A percentile compares a stretch with the other conserved stretches of the same genome.
phyloP scores from a whole-genome alignment of 2,329 filamentous ascomycete species.

The Penicillium sp. region DNA sequence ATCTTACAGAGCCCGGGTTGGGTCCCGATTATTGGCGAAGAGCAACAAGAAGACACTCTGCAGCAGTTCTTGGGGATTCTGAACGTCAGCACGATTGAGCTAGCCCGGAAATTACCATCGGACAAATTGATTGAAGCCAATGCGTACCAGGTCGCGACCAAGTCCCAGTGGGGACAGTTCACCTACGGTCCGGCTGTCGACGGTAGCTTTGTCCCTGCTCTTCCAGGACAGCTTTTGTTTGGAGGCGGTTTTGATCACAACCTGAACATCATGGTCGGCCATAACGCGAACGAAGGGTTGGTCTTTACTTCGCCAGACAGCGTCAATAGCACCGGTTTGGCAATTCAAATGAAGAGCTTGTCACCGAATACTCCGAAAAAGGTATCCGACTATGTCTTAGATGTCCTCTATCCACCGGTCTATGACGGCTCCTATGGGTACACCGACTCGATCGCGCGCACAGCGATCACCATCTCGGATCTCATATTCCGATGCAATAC shows the following conservation, averaged over 20 bases:
- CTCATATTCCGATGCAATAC: constrained; percentile 53
- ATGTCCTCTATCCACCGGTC: constrained; percentile 52
- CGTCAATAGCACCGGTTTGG: constrained; percentile 23
- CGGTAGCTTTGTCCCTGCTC: constrained; percentile 48
- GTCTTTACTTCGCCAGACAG: constrained; percentile 40
- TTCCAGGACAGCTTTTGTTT: constrained; percentile 48
- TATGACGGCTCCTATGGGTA: constrained; percentile 51
- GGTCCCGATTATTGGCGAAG: constrained; percentile 33
- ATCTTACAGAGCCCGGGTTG: constrained; percentile 47
- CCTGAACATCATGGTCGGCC: constrained; percentile 47
- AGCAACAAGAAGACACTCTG: constrained; percentile 40
- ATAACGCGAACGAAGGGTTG: constrained; percentile 47
- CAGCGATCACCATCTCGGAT: constrained; percentile 45
- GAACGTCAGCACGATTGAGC: constrained; percentile 46
- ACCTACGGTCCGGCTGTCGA: constrained; percentile 50
- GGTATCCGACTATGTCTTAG: constrained; percentile 44
- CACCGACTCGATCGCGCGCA: constrained; percentile 44
- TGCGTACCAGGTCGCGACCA: constrained; percentile 38
- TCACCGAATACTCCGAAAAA: constrained; percentile 25
- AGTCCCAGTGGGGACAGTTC: constrained; percentile 43
- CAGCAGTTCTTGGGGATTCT: constrained; percentile 41
- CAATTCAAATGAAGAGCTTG: constrained; percentile 15
- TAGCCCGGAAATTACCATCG: constrained; percentile 45
- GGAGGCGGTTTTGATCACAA: constrained; percentile 46
- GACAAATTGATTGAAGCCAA: constrained; percentile 46